These are phyloP conservation scores for Neostapfia colusana DNA, from an alignment of 176 grass and related monocot species.

Conservation along the genomic window DNA sequence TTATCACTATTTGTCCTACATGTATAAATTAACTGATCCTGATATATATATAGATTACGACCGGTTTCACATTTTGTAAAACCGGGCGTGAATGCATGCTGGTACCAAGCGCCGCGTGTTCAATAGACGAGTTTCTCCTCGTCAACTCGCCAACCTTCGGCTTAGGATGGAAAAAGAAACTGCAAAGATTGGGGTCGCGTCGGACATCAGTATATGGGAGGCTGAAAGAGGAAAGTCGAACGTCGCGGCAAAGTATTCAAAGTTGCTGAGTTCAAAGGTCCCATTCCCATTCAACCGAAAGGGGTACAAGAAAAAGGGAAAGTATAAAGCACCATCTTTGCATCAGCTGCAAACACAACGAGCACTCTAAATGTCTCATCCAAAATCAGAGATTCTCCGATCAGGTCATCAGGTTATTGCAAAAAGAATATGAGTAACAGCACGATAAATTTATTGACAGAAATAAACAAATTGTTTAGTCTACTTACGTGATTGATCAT, in stretches of 20 bases:
- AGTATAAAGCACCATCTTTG: neutral
- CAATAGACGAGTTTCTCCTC: no score
- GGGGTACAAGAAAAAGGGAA: neutral
- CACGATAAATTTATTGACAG: neutral
- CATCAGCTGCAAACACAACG: neutral
- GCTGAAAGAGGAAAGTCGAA: constrained; percentile 11
- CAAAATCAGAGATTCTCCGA: neutral
- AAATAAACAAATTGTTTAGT: constrained; percentile 27
- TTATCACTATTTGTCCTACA: no score
- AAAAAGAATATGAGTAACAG: neutral
- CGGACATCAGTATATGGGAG: neutral
- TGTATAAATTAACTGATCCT: no score
- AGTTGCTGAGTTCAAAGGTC: neutral
- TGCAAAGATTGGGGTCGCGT: neutral
- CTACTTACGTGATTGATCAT: constrained; percentile 18
- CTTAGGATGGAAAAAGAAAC: neutral
- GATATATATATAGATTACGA: no score
- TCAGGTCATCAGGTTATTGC: neutral
- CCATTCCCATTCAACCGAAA: neutral
- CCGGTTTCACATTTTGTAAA: no score
- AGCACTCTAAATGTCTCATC: neutral
- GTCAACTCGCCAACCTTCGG: neutral
- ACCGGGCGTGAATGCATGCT: no score
- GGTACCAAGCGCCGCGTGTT: neutral
- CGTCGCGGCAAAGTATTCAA: constrained; percentile 15